Evolutionary conservation across 768 basidiomycete genomes (phyloP), one percentile per base, ranked within the genome.

Genomic region (Hypholoma fasciculare): DNA sequence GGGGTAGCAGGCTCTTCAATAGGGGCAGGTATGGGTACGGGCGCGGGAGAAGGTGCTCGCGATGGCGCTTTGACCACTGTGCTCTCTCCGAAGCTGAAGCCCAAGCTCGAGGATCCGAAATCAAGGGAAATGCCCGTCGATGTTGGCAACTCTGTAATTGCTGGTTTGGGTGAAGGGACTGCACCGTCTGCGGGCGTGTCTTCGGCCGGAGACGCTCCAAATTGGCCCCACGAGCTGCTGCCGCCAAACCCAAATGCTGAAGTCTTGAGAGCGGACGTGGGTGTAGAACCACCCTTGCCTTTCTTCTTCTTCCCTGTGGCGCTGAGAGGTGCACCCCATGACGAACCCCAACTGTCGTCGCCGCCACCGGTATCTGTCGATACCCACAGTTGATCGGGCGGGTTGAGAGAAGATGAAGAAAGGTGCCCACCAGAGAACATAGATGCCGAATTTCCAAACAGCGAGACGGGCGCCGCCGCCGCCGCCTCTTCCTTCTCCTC

Each of bases 341-440:
- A 57, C n/a, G 52, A 27, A n/a, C 61, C 63, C 65, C 65, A 65
- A 34, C 27, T 26, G 48, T 68, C 67, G 48, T 66, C 64, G 14
- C 67, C 64, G 7, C 67, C 67, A 42, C 61, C 64, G 8, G 64
- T 61, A 64, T 66, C 66, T 63, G 63, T 54, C 48, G 59, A 57
- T 40, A 65, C 56, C 63, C 64, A 64, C 50, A 60, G 64, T 65
- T 64, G 62, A 60, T 63, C 60, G 40, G 66, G 64, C 20, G 64
- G 64, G 58, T 63, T 62, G 34, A 67, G 59, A 39, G 62, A 65
- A 58, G 59, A 62, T 19, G 64, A 67, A 58, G 64, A 64, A 52
- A 60, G 47, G 50, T 61, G 62, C 63, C 61, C 65, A 65, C 65
- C 67, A 60, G 63, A 64, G 49, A 59, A 51, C 17, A 62, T 46